Evolutionary conservation across 257 asterid genomes (phyloP).

Genomic region (Eustoma russellianum): DNA sequence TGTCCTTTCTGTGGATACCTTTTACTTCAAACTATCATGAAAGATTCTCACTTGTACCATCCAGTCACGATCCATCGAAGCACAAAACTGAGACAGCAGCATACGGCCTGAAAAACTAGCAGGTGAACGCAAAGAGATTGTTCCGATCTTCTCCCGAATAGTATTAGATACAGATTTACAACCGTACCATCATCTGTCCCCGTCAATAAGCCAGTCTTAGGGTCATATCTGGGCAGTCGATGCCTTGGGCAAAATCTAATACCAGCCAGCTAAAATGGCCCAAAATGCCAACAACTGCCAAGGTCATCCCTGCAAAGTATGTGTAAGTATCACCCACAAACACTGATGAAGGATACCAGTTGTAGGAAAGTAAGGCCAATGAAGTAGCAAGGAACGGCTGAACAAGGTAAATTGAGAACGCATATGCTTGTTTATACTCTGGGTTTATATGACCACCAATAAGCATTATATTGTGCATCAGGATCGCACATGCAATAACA

Average conservation of each 20-base stretch:
- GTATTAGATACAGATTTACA: conserved; percentile 68
- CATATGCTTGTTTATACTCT: conserved; percentile 86
- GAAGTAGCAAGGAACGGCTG: conserved; percentile 95
- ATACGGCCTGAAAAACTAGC: conserved; percentile 76
- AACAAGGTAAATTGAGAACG: conserved; percentile 79
- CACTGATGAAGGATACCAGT: conserved; percentile 93
- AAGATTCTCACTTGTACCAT: conserved; percentile 62
- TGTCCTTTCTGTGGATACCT: no score
- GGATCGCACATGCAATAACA: conserved; percentile 73
- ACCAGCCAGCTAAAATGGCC: conserved; percentile 90
- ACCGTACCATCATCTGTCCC: conserved; percentile 91
- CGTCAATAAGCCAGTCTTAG: conserved; percentile 63
- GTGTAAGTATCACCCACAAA: conserved; percentile 84
- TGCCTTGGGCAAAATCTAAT: conserved; percentile 83
- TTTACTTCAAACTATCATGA: no score
- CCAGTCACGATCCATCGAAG: conserved; percentile 84
- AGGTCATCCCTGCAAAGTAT: conserved; percentile 89
- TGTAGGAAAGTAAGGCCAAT: conserved; percentile 73
- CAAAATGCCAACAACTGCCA: conserved; percentile 87
- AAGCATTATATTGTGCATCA: conserved; percentile 80
- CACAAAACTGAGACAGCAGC: conserved; percentile 69
- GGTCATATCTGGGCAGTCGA: conserved; percentile 90
- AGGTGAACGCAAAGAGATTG: conserved; percentile 63
- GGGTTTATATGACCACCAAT: conserved; percentile 69
- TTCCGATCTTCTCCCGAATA: conserved; percentile 66